Conservation (phyloP, 768 basidiomycete species). For the Amanita muscaria region DNA sequence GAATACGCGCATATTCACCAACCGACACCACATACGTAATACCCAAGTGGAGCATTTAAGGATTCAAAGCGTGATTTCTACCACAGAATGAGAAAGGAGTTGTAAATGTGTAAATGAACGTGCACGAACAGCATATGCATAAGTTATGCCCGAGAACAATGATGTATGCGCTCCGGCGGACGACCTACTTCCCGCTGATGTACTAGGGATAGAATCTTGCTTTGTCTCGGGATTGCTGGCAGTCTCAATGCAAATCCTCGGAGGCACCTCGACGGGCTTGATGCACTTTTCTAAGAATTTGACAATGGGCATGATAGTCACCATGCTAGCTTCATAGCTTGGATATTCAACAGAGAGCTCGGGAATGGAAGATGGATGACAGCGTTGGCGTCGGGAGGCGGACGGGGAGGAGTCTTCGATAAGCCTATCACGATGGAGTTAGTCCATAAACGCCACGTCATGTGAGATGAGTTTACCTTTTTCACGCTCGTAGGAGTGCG, state of each 20-base stretch:
- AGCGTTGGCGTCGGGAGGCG: constrained; percentile 62
- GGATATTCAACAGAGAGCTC: constrained; percentile 50
- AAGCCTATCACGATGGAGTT: too few species aligned
- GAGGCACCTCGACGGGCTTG: constrained; percentile 36
- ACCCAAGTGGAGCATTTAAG: constrained; percentile 90
- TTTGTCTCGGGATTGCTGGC: too few species aligned
- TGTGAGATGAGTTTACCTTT: too few species aligned
- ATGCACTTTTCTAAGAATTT: constrained; percentile 65
- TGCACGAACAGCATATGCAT: constrained; percentile 19
- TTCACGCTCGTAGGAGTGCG: constrained; percentile 87
- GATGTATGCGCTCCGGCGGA: constrained; percentile 23
- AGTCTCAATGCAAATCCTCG: too few species aligned
- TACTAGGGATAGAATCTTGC: constrained; percentile 9
- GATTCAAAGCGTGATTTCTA: constrained; percentile 91
- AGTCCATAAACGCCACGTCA: too few species aligned
- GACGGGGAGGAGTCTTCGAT: too few species aligned
- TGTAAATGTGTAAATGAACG: constrained; percentile 27
- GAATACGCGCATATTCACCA: constrained; percentile 87
- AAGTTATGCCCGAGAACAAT: constrained; percentile 13
- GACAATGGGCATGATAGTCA: constrained; percentile 52
- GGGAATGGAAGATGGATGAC: constrained; percentile 74
- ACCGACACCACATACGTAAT: constrained; percentile 97
- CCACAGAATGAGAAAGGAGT: constrained; percentile 14
- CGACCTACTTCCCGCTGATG: constrained; percentile 27
- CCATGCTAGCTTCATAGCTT: constrained; percentile 47